Evolutionary conservation across 768 basidiomycete species (phyloP).

Genomic region (Amyloporia xantha): DNA sequence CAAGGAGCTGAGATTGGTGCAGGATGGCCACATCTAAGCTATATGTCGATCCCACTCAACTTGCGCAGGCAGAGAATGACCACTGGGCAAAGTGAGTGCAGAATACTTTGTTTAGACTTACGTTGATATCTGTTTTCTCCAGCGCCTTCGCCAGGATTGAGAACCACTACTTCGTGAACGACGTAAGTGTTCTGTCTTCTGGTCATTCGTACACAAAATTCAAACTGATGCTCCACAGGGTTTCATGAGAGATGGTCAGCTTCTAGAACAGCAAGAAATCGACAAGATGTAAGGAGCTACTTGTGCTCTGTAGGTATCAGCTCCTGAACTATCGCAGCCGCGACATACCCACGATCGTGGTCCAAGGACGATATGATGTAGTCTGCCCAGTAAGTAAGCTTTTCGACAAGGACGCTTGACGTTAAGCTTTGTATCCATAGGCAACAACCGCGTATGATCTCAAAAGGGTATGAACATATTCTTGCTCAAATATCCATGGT

Average conservation of each 20-base stretch:
- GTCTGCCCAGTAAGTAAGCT: constrained; percentile 62
- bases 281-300: constrained; percentile 94
- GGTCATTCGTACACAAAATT: background rate
- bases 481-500: background rate
- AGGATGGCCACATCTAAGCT: constrained; percentile 84
- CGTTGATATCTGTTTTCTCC: background rate
- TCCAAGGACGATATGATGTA: constrained; percentile 87
- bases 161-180: constrained; percentile 87
- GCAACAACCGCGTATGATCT: constrained; percentile 75
- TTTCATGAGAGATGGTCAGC: constrained; percentile 84
- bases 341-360: constrained; percentile 75
- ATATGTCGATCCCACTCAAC: constrained; percentile 56
- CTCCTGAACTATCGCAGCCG: constrained; percentile 41
- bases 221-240: constrained; percentile 36
- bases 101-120: background rate
- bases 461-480: constrained; percentile 47
- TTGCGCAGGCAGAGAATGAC: constrained; percentile 65
- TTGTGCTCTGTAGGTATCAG: constrained; percentile 14
- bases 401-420: background rate
- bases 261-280: constrained; percentile 76
- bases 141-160: constrained; percentile 87
- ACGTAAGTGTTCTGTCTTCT: constrained; percentile 33
- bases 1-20: background rate
- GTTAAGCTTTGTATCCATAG: constrained; percentile 25
- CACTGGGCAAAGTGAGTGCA: constrained; percentile 64